Evolutionary conservation across 1,284 basidiomycete genomes (phyloP), one percentile per base, ranked within the genome.

Genomic region (Cystobasidium sp.): DNA sequence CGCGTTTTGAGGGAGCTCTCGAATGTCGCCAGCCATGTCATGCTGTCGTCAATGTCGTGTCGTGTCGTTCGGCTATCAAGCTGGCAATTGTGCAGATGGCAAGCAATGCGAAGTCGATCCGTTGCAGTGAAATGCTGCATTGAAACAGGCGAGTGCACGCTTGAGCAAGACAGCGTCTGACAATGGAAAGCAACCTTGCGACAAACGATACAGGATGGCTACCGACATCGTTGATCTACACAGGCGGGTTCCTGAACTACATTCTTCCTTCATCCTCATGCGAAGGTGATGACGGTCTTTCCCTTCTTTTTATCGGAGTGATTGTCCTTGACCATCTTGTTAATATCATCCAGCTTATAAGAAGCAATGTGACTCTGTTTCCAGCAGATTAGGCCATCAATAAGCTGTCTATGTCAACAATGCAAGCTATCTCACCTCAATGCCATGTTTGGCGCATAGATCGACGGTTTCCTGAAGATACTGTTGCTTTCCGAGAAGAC

Each of bases 1-100:
- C 3, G 80, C 80, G 0, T 75, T 70, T 0, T 67, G 53, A 18
- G 82, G 74, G n/a, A 84, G 80, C 61, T 37, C 22, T 24, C 43
- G 59, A 9, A 72, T 72, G 62, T 41, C 43, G 8, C 41, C 52
- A 59, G 52, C 43, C 67, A 68, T 68, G 22, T 22, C 68, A 70
- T 70, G 58, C 56, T 53, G 39, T n/a, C 16, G 8, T 9, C 4
- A 18, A n/a, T 62, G n/a, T 18, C 6, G 44, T 31, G 39, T n/a
- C 31, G 58, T 20, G 46, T 49, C 14, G n/a, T 14, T 14, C 46
- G n/a, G 46, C 46, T 49, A n/a, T 1, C 46, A 49, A n/a, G 46
- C 12, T 14, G 46, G n/a, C 46, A 12, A 31, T 31, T 31, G 31
- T 31, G 31, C 31, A 31, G 31, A 31, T 31, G 31, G 31, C 31